A percentile compares a stretch with the other conserved stretches of the same genome.
Conservation (phyloP, 352 stramenopile genomes). For the Phytophthora foliorum region DNA sequence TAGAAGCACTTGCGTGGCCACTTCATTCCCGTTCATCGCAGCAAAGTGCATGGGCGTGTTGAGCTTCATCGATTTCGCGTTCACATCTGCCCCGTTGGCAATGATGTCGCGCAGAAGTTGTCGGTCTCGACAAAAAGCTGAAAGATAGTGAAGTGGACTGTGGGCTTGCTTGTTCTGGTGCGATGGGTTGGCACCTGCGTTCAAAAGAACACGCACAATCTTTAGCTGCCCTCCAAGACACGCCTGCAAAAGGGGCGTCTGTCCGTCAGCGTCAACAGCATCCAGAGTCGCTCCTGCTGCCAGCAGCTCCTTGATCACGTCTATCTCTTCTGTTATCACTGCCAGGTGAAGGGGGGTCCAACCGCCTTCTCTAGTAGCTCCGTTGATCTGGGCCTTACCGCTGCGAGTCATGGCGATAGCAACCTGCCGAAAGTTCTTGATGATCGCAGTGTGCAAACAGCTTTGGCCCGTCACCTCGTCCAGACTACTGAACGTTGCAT, state of each 20-base stretch:
- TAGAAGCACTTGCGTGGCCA: conserved; percentile 66
- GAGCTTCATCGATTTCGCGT: conserved; percentile 75
- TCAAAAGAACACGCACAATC: conserved; percentile 58
- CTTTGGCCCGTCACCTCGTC: conserved; percentile 59
- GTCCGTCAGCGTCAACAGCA: conserved; percentile 64
- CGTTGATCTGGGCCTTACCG: conserved; percentile 59
- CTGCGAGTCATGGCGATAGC: conserved; percentile 48
- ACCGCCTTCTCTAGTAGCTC: conserved; percentile 51
- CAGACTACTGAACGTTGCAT: conserved; percentile 50
- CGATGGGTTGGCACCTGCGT: conserved; percentile 56
- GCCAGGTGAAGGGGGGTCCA: conserved; percentile 75
- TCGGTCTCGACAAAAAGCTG: conserved; percentile 68
- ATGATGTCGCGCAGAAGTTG: conserved; percentile 62
- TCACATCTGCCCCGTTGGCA: conserved; percentile 62
- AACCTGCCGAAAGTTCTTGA: conserved; percentile 68
- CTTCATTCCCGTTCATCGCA: conserved; percentile 81
- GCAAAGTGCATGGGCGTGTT: conserved; percentile 84
- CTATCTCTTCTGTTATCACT: conserved; percentile 64
- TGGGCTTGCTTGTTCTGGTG: conserved; percentile 81
- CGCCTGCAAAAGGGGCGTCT: conserved; percentile 69
- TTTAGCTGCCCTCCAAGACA: conserved; percentile 65
- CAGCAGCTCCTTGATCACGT: conserved; percentile 57
- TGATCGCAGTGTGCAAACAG: conserved; percentile 69
- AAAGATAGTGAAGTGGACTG: conserved; percentile 71
- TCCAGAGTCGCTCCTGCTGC: conserved; percentile 62